Percentiles rank a stretch among this genome's conserved stretches.
phyloP scores from a whole-genome alignment of 1,284 basidiomycete genomes.

The Cryptococcus deneoformans region DNA sequence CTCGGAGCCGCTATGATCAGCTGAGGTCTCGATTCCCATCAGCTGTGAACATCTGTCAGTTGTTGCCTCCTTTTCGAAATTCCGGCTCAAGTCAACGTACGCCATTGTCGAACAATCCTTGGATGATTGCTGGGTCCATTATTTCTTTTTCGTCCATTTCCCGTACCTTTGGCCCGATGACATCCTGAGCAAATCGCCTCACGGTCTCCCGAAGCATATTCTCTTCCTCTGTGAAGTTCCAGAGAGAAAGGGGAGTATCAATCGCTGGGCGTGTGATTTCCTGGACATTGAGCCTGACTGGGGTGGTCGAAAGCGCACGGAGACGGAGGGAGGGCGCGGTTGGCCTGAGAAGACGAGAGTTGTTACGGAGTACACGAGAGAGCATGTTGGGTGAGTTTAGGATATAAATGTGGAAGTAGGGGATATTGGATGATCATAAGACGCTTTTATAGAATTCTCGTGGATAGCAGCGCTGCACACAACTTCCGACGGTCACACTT shows the following conservation, averaged over 20 bases:
- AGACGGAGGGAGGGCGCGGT: conserved; percentile 7
- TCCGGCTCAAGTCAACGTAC: conserved; percentile 55
- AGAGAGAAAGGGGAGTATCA: conserved; percentile 53
- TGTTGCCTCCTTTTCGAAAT: neutral
- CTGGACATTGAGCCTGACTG: conserved; percentile 25
- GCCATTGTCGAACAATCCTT: conserved; percentile 92
- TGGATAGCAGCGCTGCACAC: too few relatives aligned
- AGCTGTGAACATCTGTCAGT: conserved; percentile 55
- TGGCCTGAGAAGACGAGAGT: conserved; percentile 12
- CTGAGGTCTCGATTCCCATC: conserved; percentile 94
- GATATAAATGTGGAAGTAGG: neutral
- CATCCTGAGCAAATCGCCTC: conserved; percentile 80
- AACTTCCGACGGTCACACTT: too few relatives aligned
- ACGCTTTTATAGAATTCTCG: neutral
- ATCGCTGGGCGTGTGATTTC: conserved; percentile 42
- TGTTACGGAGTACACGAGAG: conserved; percentile 13
- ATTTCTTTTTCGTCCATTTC: conserved; percentile 98
- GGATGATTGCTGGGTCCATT: conserved; percentile 87
- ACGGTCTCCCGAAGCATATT: conserved; percentile 85
- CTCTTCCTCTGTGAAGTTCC: conserved; percentile 86
- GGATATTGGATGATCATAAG: neutral
- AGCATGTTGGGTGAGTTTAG: conserved; percentile 14
- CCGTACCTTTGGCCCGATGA: conserved; percentile 83
- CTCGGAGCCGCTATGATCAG: conserved; percentile 81
- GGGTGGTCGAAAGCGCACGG: conserved; percentile 24